Percentiles rank a stretch among this genome's conserved stretches.
These are phyloP conservation scores for Geosmithia flava DNA, from an alignment of 2,329 filamentous ascomycete species.

Conservation along the genomic window DNA sequence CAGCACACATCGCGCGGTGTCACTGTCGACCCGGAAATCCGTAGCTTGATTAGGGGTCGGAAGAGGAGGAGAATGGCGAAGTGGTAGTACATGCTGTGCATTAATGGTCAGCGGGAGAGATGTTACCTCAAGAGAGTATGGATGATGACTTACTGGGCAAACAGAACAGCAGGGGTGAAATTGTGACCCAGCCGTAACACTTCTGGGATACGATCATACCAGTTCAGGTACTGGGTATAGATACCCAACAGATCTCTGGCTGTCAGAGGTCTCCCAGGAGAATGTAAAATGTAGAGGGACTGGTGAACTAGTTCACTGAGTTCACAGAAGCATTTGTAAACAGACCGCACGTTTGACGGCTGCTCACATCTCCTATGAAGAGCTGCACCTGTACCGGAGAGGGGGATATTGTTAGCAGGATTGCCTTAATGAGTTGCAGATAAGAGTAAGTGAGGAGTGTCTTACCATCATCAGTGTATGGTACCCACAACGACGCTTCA, in stretches of 20 bases:
- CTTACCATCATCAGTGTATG: conserved; percentile 45
- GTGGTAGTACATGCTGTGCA: conserved; percentile 54
- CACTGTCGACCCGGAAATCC: conserved; percentile 50
- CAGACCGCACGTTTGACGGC: conserved; percentile 54
- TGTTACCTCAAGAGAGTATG: too few species aligned
- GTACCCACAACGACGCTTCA: conserved; percentile 47
- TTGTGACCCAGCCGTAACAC: conserved; percentile 53
- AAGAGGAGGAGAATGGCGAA: conserved; percentile 63
- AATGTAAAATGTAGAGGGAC: conserved; percentile 60
- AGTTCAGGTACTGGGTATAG: conserved; percentile 58
- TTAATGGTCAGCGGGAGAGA: neutral
- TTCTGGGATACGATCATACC: conserved; percentile 57
- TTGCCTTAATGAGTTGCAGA: neutral
- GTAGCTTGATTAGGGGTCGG: conserved; percentile 54
- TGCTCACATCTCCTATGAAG: conserved; percentile 45
- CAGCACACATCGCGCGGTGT: conserved; percentile 54
- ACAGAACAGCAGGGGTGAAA: conserved; percentile 60
- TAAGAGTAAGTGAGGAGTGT: neutral
- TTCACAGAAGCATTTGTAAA: conserved; percentile 57
- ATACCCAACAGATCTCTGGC: conserved; percentile 49
- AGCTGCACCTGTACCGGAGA: conserved; percentile 27
- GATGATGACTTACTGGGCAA: conserved; percentile 51
- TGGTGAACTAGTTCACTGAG: conserved; percentile 64
- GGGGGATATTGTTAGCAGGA: neutral
- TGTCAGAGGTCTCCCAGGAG: conserved; percentile 52